Evolutionary conservation across 192 early-diverging fungal species (phyloP), one percentile per base, ranked within the genome.

Genomic region (Pilaira anomala): DNA sequence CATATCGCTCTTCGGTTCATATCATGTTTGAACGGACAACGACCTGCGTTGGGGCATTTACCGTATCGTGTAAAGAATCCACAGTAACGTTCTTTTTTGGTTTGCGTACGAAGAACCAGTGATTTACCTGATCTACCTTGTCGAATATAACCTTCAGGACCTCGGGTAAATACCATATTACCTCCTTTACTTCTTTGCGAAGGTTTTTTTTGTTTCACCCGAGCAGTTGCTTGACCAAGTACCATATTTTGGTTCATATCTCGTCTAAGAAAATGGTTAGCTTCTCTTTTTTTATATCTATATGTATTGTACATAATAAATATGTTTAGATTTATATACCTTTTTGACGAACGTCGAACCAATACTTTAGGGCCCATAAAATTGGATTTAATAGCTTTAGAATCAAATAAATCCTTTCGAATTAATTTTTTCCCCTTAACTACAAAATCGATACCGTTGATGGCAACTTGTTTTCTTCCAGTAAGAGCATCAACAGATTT

Each of bases 1-100:
- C 84, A 86, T 1, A 84, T 72, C 1, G 84, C 77, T 16, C 79
- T 61, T 29, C 76, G 78, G 21, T 58, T 44, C 21, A 64, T 76
- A 22, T 82, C 83, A 51, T 86, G 84, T 11, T 73, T 49, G 40
- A 80, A 82, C 0, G 74, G 68, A 50, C 82, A 86, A 5, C 44
- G 18, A 1, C 28, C 24, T 6, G 45, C 69, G 16, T 64, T 68
- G 7, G 64, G 62, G 33, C 80, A 82, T 70, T 67, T 59, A 40
- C 71, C 71, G 26, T 73, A 67, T 16, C 71, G 65, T 0, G 71
- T 73, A 24, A 42, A 73, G 44, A 46, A 58, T 28, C 71, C 60
- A 45, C 71, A 73, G 8, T 59, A 59, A 28, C 42, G 25, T 21
- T 30, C 19, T 3, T 48, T 60, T n/a, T 62, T 53, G 16, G 29